phyloP scores from a whole-genome alignment of 441 rosid species.

The Erodium texanum region DNA sequence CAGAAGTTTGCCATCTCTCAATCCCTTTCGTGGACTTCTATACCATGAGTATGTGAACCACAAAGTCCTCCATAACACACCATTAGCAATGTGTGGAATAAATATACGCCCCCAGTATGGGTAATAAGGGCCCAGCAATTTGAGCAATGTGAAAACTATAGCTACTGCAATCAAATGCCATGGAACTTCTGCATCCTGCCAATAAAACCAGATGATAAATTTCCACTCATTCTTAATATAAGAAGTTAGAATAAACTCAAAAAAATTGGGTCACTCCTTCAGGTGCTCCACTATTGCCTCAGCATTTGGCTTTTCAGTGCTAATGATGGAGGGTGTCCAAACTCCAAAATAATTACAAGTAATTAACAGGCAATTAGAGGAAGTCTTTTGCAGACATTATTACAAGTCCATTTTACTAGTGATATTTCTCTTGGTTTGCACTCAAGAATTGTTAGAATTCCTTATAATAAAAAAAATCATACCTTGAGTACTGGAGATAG shows the following conservation, averaged over 20 bases:
- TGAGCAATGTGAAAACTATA: slow-evolving; percentile 47
- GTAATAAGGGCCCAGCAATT: slow-evolving; percentile 63
- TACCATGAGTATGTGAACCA: slow-evolving; percentile 54
- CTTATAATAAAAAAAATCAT: slow-evolving; percentile 12
- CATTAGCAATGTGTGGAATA: slow-evolving; percentile 76
- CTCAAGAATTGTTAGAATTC: slow-evolving; percentile 6
- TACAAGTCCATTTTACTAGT: not conserved
- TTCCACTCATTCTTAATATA: not conserved
- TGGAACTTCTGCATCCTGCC: slow-evolving; percentile 65
- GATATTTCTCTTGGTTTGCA: not conserved
- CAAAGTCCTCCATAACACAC: slow-evolving; percentile 50
- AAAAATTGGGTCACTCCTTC: not conserved
- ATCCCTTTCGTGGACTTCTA: slow-evolving; percentile 39
- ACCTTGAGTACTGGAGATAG: slow-evolving; percentile 74
- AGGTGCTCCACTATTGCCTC: not conserved
- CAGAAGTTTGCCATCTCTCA: slow-evolving; percentile 16
- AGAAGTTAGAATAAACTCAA: not conserved
- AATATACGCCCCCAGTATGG: slow-evolving; percentile 66
- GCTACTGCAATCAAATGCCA: slow-evolving; percentile 69
- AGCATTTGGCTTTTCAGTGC: not conserved
- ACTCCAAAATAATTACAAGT: not conserved
- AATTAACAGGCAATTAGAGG: not conserved
- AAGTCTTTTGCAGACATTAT: not conserved
- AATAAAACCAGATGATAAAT: slow-evolving; percentile 20
- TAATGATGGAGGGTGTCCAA: not conserved